Base-by-base conservation (phyloP, 129 eudicot genomes). In the Artemisia annua region DNA sequence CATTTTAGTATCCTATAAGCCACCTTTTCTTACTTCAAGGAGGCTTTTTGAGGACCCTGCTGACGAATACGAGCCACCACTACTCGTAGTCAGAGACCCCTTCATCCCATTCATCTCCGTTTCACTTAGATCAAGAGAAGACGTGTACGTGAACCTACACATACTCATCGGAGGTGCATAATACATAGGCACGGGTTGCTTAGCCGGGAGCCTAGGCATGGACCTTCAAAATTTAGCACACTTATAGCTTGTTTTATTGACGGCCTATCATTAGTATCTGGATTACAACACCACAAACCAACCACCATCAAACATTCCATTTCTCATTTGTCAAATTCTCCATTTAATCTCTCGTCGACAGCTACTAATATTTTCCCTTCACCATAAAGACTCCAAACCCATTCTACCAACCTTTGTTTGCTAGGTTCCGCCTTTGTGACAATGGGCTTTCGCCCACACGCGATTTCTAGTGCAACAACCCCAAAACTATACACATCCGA, bases 281-380 rank as follows among this genome's bases (percentile, higher is more conserved):
- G 90, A 48, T 83, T 81, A 60, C 80, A 72, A 73, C 90, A 86
- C 87, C 87, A 82, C 69, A 86, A 66, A 26, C 90, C 90, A 14
- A 76, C 79, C 7, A 73, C 74, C 83, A 86, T 79, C 72, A 86
- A 68, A 28, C 81, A 52, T 75, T 83, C 85, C 60, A 70, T 39
- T 68, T 83, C 70, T 22, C 63, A 15, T 16, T 69, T n/a, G 5
- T 77, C 53, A 17, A 55, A 77, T 17, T 70, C 75, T 4, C 48
- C 67, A 1, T 70, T 69, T 18, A 86, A 43, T 32, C 68, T 67
- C 43, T 46, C 44, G 24, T 83, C 87, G 2, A 66, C 73, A 0
- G 77, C 90, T 65, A 66, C 67, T 2, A 82, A 67, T 7, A 82
- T 14, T 17, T 63, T 60, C 20, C 81, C 76, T 61, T 73, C 78